phyloP scores from a whole-genome alignment of 2,329 filamentous ascomycete genomes.

The Phoma herbarum region DNA sequence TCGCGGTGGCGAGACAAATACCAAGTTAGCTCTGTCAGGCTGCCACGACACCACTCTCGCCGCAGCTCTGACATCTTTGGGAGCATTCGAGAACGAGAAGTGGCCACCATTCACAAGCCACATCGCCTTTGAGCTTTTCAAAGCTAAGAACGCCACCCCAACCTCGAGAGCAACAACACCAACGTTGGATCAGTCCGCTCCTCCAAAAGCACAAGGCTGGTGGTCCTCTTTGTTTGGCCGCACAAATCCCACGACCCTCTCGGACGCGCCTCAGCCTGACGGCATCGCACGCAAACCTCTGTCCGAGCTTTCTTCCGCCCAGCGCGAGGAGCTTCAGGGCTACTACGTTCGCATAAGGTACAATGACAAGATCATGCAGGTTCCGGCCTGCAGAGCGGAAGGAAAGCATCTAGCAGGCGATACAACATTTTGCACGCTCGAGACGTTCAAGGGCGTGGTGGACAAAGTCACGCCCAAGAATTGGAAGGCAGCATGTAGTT shows the following conservation, averaged over 20 bases:
- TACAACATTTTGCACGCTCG: conserved; percentile 87
- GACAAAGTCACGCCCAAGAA: conserved; percentile 86
- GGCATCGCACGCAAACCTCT: conserved; percentile 70
- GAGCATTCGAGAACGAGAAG: conserved; percentile 73
- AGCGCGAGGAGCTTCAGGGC: conserved; percentile 70
- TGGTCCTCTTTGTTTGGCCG: conserved; percentile 50
- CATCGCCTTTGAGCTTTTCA: conserved; percentile 90
- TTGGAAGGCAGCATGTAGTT: conserved; percentile 73
- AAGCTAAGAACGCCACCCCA: conserved; percentile 52
- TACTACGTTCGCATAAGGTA: conserved; percentile 92
- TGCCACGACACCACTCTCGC: conserved; percentile 96
- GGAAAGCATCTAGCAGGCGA: conserved; percentile 89
- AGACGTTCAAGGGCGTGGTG: conserved; percentile 90
- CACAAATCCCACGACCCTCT: conserved; percentile 22
- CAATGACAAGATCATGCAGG: conserved; percentile 81
- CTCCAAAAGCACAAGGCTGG: conserved; percentile 41
- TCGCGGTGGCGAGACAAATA: conserved; percentile 59
- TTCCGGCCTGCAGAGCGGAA: conserved; percentile 79
- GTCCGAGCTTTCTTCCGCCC: conserved; percentile 62
- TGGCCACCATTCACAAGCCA: conserved; percentile 97
- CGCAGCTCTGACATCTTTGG: conserved; percentile 77
- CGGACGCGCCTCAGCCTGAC: conserved; percentile 23
- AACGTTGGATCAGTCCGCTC: conserved; percentile 12
- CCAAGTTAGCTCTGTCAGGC: conserved; percentile 82
- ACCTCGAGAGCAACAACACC: conserved; percentile 11